A percentile compares a stretch with the other conserved stretches of the same genome.
Conservation (phyloP, 768 basidiomycete genomes). For the Pisolithus orientalis region DNA sequence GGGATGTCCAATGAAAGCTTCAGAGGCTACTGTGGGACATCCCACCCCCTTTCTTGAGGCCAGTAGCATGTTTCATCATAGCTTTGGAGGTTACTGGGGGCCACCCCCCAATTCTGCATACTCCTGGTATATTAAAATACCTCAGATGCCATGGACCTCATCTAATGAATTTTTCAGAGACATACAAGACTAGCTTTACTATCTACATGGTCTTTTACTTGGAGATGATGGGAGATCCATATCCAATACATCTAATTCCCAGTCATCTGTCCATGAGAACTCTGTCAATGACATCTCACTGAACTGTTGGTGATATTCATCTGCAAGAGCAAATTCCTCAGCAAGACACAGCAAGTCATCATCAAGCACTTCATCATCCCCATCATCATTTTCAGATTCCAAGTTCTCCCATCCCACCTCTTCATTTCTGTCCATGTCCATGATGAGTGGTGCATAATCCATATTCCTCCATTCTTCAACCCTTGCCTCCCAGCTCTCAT, state of each 20-base stretch:
- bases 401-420: background rate
- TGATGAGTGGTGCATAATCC: too few species aligned
- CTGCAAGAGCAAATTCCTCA: constrained; percentile 6
- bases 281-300: background rate
- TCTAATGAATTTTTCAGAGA: too few species aligned
- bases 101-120: too few species aligned
- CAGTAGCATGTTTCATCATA: too few species aligned
- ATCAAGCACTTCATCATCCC: background rate
- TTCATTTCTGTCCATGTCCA: background rate
- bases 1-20: too few species aligned
- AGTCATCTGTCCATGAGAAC: background rate
- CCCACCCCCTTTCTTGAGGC: too few species aligned
- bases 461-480: background rate
- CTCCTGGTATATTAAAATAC: too few species aligned
- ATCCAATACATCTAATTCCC: background rate
- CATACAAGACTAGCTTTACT: background rate
- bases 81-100: too few species aligned
- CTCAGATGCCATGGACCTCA: too few species aligned
- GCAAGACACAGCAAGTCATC: constrained; percentile 3
- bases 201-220: background rate
- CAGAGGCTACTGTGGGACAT: too few species aligned
- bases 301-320: constrained; percentile 1
- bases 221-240: background rate
- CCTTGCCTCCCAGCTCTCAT: background rate
- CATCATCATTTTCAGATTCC: background rate